Evolutionary conservation across 345 rosid species (phyloP), one percentile per base, ranked within the genome.

Genomic region (Euphorbia peplus): DNA sequence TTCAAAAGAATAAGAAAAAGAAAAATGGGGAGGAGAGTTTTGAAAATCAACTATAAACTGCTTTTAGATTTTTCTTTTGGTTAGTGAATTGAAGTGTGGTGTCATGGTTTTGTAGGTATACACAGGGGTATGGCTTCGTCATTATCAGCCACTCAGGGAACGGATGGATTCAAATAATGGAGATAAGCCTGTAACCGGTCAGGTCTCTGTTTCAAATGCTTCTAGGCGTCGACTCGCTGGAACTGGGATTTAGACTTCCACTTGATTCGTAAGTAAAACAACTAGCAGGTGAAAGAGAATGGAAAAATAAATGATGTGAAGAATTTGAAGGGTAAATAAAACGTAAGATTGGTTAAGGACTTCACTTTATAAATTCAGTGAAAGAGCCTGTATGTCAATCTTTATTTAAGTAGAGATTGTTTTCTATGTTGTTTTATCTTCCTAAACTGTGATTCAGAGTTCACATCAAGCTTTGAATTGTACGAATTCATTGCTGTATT

Each of bases 101-200:
- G 54, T 44, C 28, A 14, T 56, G 63, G 70, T 58, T 39, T 37
- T 66, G 19, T 82, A 95, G 99, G 99, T 95, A 52, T 95, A 90
- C 69, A 87, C 84, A 0, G 99, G 99, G 46, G 91, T 68, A 69
- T 95, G 98, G 99, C 79, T 95, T 77, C 80, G 98, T 70, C 97
- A 83, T 73, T 95, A 90, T 71, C 79, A 71, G 61, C 96, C 97
- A 26, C 84, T 79, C 3, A 76, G 61, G 64, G 98, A 88, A 75
- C 82, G 97, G 67, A 75, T 78, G 70, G 46, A 60, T 22, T 39
- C 83, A 0, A 68, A 62, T 4, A 84, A 85, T 8, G 78, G 58
- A 0, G 97, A 89, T 73, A 80, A 63, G 81, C 22, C 57, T 21
- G 25, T 10, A 22, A 78, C 84, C 10, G 85, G 89, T n/a, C 92